These are phyloP conservation scores for Termitomyces sp. DNA, from an alignment of 768 basidiomycete species.

Conservation along the genomic window DNA sequence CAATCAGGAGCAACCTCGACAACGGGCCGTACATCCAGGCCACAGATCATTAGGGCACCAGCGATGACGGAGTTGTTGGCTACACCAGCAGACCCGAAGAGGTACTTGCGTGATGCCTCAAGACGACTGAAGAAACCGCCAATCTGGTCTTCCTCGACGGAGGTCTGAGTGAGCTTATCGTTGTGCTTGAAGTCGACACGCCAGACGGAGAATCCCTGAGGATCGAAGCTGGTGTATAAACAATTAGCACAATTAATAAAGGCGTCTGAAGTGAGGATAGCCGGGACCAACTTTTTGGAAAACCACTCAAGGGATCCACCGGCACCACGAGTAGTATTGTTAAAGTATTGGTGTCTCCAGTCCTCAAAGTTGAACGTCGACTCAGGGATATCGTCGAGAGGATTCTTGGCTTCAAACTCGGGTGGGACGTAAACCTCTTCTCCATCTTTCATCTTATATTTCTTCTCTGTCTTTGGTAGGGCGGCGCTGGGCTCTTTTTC, in stretches of 20 bases:
- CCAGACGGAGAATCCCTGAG: constrained; percentile 86
- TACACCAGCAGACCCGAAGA: constrained; percentile 84
- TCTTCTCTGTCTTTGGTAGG: constrained; percentile 55
- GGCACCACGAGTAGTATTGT: constrained; percentile 89
- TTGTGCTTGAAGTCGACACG: constrained; percentile 97
- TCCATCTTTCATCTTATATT: constrained; percentile 87
- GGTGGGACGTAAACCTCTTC: constrained; percentile 62
- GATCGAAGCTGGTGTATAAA: constrained; percentile 60
- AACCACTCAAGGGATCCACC: constrained; percentile 90
- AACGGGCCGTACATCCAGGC: constrained; percentile 63
- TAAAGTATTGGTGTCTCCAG: constrained; percentile 97
- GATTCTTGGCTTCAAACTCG: constrained; percentile 92
- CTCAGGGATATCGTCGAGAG: constrained; percentile 87
- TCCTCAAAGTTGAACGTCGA: constrained; percentile 86
- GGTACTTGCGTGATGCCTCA: constrained; percentile 94
- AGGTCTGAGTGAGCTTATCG: constrained; percentile 83
- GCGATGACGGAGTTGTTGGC: constrained; percentile 73
- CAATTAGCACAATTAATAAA: not conserved
- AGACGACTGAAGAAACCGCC: constrained; percentile 98
- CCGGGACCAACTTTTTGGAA: constrained; percentile 72
- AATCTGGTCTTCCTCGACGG: constrained; percentile 97
- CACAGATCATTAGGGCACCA: constrained; percentile 80
- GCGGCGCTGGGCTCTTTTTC: constrained; percentile 58
- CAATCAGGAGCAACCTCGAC: constrained; percentile 84
- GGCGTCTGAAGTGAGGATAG: not conserved